Conservation (phyloP, 805 yeast genomes). For the Kockiozyma suomiensis region DNA sequence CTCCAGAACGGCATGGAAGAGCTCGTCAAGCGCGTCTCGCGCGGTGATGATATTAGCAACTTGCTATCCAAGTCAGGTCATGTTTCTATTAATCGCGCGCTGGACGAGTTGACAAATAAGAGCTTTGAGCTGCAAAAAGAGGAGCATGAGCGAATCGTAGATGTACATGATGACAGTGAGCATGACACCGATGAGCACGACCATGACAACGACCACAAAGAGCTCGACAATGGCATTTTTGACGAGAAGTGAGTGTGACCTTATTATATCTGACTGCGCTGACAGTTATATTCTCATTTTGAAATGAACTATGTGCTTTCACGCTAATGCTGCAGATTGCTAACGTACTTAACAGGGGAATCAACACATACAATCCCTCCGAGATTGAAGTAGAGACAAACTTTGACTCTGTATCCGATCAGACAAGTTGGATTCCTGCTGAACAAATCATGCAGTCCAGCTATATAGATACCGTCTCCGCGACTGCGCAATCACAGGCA, state of each 20-base stretch:
- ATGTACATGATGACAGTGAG: constrained; percentile 30
- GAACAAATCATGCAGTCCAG: no score
- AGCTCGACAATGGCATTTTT: constrained; percentile 6
- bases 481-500: background rate
- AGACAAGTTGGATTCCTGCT: no score
- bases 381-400: no score
- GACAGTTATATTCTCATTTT: no score
- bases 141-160: constrained; percentile 25
- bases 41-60: constrained; percentile 32
- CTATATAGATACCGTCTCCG: background rate
- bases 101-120: constrained; percentile 33
- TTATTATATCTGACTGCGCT: background rate
- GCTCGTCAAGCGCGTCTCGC: constrained; percentile 32
- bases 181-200: constrained; percentile 30
- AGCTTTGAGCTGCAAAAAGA: constrained; percentile 25
- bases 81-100: constrained; percentile 36
- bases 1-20: constrained; percentile 41
- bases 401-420: no score
- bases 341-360: no score
- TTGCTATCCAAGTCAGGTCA: constrained; percentile 32
- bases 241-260: constrained; percentile 8
- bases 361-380: no score
- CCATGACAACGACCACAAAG: constrained; percentile 19
- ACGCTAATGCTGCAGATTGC: no score
- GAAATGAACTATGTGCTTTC: no score